A percentile compares a stretch with the other conserved stretches of the same genome.
These are phyloP conservation scores for Acacia acuminata DNA, from an alignment of 306 rosid species.

Conservation along the genomic window DNA sequence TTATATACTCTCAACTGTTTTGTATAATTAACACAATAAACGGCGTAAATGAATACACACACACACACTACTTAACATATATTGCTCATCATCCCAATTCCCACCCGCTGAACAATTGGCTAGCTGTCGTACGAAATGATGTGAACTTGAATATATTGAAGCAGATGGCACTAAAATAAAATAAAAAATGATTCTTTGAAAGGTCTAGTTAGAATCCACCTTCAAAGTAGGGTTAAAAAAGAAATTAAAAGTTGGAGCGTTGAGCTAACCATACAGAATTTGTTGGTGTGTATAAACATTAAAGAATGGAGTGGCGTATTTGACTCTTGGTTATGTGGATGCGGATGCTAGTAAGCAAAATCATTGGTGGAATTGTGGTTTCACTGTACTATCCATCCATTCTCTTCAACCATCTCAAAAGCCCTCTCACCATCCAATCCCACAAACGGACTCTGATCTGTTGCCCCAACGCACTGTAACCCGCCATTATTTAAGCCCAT, in stretches of 20 bases:
- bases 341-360: not conserved
- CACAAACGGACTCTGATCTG: not conserved
- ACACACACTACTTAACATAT: not conserved
- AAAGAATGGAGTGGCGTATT: not conserved
- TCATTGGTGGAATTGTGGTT: not conserved
- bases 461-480: conserved; percentile 25
- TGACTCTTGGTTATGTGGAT: not conserved
- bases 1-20: not conserved
- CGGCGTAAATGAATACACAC: too few relatives aligned
- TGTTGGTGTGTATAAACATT: not conserved
- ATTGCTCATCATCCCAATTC: not conserved
- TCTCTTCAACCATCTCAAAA: conserved; percentile 35
- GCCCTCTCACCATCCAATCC: conserved; percentile 48
- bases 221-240: not conserved
- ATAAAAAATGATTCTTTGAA: not conserved
- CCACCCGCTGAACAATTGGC: not conserved
- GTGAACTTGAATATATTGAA: not conserved
- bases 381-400: not conserved
- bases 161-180: conserved; percentile 2
- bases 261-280: not conserved
- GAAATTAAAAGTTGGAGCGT: not conserved
- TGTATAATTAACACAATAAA: not conserved
- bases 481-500: conserved; percentile 36
- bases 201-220: conserved; percentile 31
- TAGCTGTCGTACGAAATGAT: not conserved